phyloP scores from a whole-genome alignment of 345 rosid species.

The Lenwebbia sp. region DNA sequence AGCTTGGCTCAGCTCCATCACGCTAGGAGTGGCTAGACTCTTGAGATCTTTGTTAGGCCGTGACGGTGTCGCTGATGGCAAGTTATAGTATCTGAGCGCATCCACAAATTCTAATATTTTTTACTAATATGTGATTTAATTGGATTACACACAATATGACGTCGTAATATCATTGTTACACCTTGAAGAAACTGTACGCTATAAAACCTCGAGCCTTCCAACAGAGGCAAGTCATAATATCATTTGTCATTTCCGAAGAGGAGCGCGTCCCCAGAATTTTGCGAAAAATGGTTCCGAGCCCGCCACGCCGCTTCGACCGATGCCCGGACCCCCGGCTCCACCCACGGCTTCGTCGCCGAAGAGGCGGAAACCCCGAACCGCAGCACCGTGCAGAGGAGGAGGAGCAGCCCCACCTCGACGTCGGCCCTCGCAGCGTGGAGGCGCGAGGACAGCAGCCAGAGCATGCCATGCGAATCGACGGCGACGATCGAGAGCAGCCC shows the following conservation, averaged over 20 bases:
- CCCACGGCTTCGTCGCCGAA: neutral
- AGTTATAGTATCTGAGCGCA: neutral
- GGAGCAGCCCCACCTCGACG: slow-evolving; percentile 16
- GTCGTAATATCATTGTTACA: neutral
- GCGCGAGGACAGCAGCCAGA: neutral
- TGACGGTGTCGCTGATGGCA: neutral
- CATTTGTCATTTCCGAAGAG: neutral
- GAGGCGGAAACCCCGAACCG: neutral
- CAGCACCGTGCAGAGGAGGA: slow-evolving; percentile 7
- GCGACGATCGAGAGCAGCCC: slow-evolving; percentile 9
- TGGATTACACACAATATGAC: neutral
- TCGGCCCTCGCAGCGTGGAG: slow-evolving; percentile 2
- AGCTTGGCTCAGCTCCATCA: no score
- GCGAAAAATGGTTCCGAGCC: neutral
- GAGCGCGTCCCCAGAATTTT: neutral
- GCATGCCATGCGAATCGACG: slow-evolving; percentile 3
- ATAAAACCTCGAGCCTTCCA: neutral
- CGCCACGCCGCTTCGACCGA: neutral
- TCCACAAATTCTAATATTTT: neutral
- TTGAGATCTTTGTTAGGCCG: neutral
- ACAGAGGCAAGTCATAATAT: neutral
- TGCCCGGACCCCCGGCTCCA: neutral
- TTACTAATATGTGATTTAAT: neutral
- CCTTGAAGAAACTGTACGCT: neutral
- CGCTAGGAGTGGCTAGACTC: neutral